Evolutionary conservation across 2,329 filamentous ascomycete species (phyloP), one percentile per base, ranked within the genome.

Genomic region (Hymenotorrendiella dingleyae): DNA sequence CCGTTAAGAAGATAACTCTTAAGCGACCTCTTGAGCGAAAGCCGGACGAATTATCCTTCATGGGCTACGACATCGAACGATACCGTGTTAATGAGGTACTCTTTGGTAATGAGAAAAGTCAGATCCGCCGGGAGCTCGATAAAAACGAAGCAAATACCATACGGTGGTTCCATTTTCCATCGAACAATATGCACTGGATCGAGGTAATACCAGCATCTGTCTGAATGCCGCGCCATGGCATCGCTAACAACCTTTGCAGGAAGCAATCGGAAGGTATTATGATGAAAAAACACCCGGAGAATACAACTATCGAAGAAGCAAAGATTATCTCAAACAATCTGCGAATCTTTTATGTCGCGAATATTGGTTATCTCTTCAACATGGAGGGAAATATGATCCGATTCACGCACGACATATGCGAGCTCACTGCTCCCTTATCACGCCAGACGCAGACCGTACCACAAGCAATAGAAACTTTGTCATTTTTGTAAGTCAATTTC

Each of bases 151-250:
- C 16, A 21, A 33, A 40, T n/a, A 33, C 27, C 8, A 40, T 40
- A 12, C 32, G 40, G 6, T 36, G 36, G 12, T 36, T 42, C n/a
- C 40, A 42, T 26, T 14, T 42, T 11, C 40, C 40, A 6, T 12
- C 17, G 4, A 42, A 42, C 4, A 42, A 36, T 23, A 42, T 42
- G 40, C 23, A 42, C 20, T 30, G 40, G 40, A 30, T 42, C 9
- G 32, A 42, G 33, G 40, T 41, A 20, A 10, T n/a, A n/a, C n/a
- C 24, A 7, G 7, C 24, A 11, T 32, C 17, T 6, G 29, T 9
- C 29, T 9, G 6, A 7, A 9, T 32, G 11, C 29, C 29, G 11
- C 17, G 14, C 6, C 8, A 16, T 40, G 12, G n/a, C 10, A 20
- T 11, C 22, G n/a, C 20, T 23, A n/a, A 21, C 27, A 14, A n/a